Percentiles rank a stretch among this genome's conserved stretches.
These are phyloP conservation scores for Ceratobasidium sp. DNA, from an alignment of 1,284 basidiomycete species.

Conservation along the genomic window DNA sequence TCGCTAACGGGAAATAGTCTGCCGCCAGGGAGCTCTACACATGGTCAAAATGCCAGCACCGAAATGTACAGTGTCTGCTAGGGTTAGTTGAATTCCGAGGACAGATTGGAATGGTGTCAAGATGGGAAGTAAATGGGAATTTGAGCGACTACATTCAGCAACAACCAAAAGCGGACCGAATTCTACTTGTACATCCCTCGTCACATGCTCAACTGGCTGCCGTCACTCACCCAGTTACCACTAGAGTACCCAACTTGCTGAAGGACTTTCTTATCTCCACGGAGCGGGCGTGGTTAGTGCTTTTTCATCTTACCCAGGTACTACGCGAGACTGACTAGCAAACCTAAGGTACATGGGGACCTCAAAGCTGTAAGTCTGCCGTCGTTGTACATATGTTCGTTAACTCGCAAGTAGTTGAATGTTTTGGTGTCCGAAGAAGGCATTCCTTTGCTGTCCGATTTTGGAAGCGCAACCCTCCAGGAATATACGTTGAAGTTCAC, in stretches of 20 bases:
- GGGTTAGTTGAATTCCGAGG: slow-evolving; percentile 3
- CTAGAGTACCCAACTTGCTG: neutral
- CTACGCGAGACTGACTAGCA: neutral
- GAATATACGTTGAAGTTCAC: neutral
- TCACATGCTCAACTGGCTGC: neutral
- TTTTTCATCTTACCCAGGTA: neutral
- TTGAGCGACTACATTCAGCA: neutral
- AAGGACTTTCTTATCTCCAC: neutral
- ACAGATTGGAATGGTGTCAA: slow-evolving; percentile 4
- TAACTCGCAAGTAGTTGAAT: neutral
- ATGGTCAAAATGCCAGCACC: slow-evolving; percentile 7
- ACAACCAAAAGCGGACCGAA: neutral
- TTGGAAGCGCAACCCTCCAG: neutral
- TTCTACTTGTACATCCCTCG: neutral
- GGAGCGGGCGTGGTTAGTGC: neutral
- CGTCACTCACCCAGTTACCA: too few species aligned
- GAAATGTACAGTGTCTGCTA: neutral
- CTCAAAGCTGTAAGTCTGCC: slow-evolving; percentile 16
- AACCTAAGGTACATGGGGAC: slow-evolving; percentile 24
- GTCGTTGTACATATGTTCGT: too few species aligned
- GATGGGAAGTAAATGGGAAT: neutral
- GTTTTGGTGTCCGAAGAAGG: neutral
- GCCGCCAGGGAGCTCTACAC: neutral
- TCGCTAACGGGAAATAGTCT: neutral
- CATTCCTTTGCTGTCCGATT: neutral